phyloP scores from a whole-genome alignment of 768 basidiomycete genomes.

The Pisolithus albus region DNA sequence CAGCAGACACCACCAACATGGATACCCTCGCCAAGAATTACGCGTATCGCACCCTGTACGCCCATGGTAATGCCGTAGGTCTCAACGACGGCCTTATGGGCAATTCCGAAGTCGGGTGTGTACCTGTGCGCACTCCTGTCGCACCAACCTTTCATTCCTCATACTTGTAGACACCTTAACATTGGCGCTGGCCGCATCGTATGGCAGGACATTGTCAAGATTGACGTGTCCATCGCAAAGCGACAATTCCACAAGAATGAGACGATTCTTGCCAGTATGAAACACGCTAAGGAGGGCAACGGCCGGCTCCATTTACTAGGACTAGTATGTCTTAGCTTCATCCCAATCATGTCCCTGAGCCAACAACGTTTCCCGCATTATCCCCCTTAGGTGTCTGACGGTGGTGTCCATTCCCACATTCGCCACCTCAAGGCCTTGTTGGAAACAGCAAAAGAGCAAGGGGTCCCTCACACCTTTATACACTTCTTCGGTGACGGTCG shows the following conservation, averaged over 20 bases:
- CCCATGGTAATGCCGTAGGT: conserved; percentile 90
- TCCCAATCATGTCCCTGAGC: conserved; percentile 1
- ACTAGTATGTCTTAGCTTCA: conserved; percentile 44
- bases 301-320: conserved; percentile 87
- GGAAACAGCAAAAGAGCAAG: conserved; percentile 80
- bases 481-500: conserved; percentile 96
- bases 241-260: conserved; percentile 75
- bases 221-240: conserved; percentile 89
- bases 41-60: conserved; percentile 63
- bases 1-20: conserved; percentile 83
- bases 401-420: conserved; percentile 96
- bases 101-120: conserved; percentile 94
- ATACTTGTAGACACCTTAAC: conserved; percentile 70
- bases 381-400: conserved; percentile 69
- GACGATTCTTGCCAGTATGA: conserved; percentile 62
- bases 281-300: conserved; percentile 74
- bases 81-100: conserved; percentile 94
- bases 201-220: conserved; percentile 97
- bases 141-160: conserved; percentile 1
- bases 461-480: conserved; percentile 79
- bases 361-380: not conserved
- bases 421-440: conserved; percentile 84
- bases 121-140: conserved; percentile 3
- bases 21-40: conserved; percentile 76
- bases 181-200: conserved; percentile 92